Evolutionary conservation across 163 green algal species (phyloP).

Genomic region (Chlamydomonas reinhardtii): DNA sequence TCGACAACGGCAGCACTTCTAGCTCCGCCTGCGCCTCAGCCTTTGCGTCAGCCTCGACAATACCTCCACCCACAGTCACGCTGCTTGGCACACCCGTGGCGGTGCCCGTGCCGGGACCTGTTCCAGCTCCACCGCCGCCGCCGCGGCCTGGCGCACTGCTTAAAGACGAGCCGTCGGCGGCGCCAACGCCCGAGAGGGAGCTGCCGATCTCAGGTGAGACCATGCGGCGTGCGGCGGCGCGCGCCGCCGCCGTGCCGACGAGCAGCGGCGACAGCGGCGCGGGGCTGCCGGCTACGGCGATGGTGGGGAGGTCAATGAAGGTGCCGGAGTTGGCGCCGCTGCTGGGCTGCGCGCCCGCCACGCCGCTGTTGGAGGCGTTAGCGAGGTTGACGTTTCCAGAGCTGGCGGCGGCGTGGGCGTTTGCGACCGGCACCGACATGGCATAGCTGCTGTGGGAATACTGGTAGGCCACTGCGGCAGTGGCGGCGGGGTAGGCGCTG

Average conservation of each 20-base stretch:
- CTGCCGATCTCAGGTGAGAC: background rate
- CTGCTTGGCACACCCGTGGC: background rate
- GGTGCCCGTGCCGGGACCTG: background rate
- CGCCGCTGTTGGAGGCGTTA: too few relatives aligned
- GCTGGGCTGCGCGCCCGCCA: background rate
- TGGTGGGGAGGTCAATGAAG: conserved; percentile 25
- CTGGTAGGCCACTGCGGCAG: background rate
- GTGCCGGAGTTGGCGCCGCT: background rate
- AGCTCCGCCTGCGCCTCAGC: too few relatives aligned
- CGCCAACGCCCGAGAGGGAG: too few relatives aligned
- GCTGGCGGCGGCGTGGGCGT: too few relatives aligned
- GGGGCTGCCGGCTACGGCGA: background rate
- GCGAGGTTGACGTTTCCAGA: too few relatives aligned
- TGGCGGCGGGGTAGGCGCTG: background rate
- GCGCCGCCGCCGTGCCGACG: background rate
- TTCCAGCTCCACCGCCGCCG: too few relatives aligned
- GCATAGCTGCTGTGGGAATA: conserved; percentile 33
- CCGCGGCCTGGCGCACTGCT: background rate
- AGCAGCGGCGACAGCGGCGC: background rate
- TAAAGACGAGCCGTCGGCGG: too few relatives aligned
- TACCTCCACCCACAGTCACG: too few relatives aligned
- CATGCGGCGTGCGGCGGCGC: background rate
- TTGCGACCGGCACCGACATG: background rate
- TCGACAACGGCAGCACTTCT: too few relatives aligned
- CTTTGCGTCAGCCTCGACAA: too few relatives aligned